phyloP scores from a whole-genome alignment of 2,329 filamentous ascomycete genomes.

The Colletotrichum tanaceti region DNA sequence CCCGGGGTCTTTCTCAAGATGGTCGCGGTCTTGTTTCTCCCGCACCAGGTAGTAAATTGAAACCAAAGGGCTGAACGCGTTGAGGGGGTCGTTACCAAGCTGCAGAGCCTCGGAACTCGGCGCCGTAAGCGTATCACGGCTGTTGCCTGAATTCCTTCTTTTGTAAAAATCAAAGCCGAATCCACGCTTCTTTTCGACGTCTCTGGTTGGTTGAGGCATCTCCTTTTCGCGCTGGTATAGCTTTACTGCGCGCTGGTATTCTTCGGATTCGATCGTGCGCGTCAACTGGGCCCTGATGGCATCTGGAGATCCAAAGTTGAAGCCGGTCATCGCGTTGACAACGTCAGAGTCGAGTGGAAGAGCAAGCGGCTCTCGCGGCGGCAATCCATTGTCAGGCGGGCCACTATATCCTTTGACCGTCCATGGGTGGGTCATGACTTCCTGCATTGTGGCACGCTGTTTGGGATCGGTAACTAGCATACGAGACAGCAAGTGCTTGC shows the following conservation, averaged over 20 bases:
- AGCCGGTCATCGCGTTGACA: constrained; percentile 94
- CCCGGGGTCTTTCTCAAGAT: constrained; percentile 60
- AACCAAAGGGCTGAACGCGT: constrained; percentile 90
- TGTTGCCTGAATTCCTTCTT: constrained; percentile 87
- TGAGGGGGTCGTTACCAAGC: constrained; percentile 85
- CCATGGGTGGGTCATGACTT: constrained; percentile 97
- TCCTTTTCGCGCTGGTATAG: constrained; percentile 76
- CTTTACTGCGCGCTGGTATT: constrained; percentile 88
- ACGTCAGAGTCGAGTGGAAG: constrained; percentile 86
- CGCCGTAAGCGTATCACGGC: constrained; percentile 84
- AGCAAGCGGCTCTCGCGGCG: constrained; percentile 83
- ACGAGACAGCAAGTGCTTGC: constrained; percentile 88
- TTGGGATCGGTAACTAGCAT: constrained; percentile 97
- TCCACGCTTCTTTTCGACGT: constrained; percentile 84
- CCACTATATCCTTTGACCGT: constrained; percentile 90
- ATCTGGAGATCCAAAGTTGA: constrained; percentile 93
- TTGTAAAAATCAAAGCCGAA: constrained; percentile 98
- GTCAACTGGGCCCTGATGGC: constrained; percentile 84
- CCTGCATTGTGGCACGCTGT: constrained; percentile 84
- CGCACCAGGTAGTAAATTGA: constrained; percentile 97
- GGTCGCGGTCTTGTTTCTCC: constrained; percentile 90
- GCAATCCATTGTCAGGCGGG: constrained; percentile 90
- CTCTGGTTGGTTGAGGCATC: constrained; percentile 65
- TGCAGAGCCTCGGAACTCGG: constrained; percentile 89
- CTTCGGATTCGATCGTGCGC: constrained; percentile 89